phyloP scores from a whole-genome alignment of 2,329 filamentous ascomycete species.

The Penicillium fuscoglaucum region DNA sequence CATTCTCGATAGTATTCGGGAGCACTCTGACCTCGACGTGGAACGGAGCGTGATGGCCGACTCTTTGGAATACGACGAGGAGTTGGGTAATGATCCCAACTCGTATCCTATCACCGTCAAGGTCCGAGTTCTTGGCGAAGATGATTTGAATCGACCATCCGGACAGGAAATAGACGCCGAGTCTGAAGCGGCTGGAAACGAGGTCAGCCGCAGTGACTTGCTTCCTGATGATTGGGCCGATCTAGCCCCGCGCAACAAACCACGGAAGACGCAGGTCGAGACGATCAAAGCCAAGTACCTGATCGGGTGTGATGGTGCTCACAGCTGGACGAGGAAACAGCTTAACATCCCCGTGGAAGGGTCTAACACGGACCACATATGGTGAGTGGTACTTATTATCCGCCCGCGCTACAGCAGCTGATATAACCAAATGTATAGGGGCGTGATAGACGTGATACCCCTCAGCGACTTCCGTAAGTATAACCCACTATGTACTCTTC shows the following conservation, averaged over 20 bases:
- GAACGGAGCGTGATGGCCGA: slow-evolving; percentile 63
- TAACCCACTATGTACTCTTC: no score
- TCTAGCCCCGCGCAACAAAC: slow-evolving; percentile 36
- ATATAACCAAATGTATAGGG: slow-evolving; percentile 28
- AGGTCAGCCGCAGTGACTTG: slow-evolving; percentile 62
- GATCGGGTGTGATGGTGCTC: slow-evolving; percentile 68
- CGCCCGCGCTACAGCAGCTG: neutral
- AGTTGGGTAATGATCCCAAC: slow-evolving; percentile 46
- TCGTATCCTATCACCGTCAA: slow-evolving; percentile 63
- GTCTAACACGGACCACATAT: slow-evolving; percentile 50
- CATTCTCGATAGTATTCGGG: slow-evolving; percentile 62
- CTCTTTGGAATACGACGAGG: slow-evolving; percentile 56
- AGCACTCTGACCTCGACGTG: slow-evolving; percentile 56
- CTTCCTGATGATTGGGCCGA: slow-evolving; percentile 59
- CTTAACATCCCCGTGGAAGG: slow-evolving; percentile 59
- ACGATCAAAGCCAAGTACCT: slow-evolving; percentile 61
- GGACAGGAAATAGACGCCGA: slow-evolving; percentile 22
- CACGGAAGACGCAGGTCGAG: slow-evolving; percentile 33
- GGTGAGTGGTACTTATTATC: slow-evolving; percentile 21
- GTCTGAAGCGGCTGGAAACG: slow-evolving; percentile 45
- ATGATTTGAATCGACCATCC: slow-evolving; percentile 57
- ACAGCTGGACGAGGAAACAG: slow-evolving; percentile 63
- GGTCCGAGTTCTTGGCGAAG: slow-evolving; percentile 58
- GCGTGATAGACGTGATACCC: slow-evolving; percentile 53
- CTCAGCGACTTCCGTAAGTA: slow-evolving; percentile 44